These are phyloP conservation scores for Fusarium sambucinum DNA, from an alignment of 2,329 filamentous ascomycete genomes.

Conservation along the genomic window DNA sequence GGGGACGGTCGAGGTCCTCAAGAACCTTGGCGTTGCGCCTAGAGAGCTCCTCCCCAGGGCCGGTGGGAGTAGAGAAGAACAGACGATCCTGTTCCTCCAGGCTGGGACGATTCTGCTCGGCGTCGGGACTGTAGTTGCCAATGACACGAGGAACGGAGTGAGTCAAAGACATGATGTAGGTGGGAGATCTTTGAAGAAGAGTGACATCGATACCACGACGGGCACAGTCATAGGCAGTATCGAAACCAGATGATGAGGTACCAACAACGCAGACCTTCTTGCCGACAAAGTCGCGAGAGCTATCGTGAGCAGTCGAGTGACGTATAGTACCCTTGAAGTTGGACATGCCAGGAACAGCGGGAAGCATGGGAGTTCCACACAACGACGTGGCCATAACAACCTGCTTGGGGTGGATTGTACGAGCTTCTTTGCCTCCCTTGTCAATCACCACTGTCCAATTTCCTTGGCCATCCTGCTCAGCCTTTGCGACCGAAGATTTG, in stretches of 20 bases:
- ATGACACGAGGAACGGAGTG: slow-evolving; percentile 47
- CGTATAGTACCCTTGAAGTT: slow-evolving; percentile 16
- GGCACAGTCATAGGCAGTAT: slow-evolving; percentile 19
- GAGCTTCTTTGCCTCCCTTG: slow-evolving; percentile 18
- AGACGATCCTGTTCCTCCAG: slow-evolving; percentile 65
- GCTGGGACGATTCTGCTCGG: slow-evolving; percentile 59
- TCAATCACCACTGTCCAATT: slow-evolving; percentile 66
- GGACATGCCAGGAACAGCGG: slow-evolving; percentile 10
- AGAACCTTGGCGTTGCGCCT: no score
- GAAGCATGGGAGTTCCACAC: slow-evolving; percentile 9
- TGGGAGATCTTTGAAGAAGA: slow-evolving; percentile 43
- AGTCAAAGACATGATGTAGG: slow-evolving; percentile 51
- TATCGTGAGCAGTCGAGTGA: slow-evolving; percentile 17
- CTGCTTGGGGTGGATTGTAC: slow-evolving; percentile 27
- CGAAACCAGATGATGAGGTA: slow-evolving; percentile 23
- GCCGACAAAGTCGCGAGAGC: slow-evolving; percentile 12
- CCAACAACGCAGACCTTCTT: slow-evolving; percentile 26
- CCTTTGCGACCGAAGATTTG: slow-evolving; percentile 13
- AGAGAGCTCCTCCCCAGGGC: no score
- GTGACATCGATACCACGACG: slow-evolving; percentile 23
- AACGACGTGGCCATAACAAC: slow-evolving; percentile 25
- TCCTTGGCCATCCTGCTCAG: slow-evolving; percentile 53
- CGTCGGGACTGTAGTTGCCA: slow-evolving; percentile 42
- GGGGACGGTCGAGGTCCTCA: no score
- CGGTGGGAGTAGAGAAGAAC: slow-evolving; percentile 63